Conservation (phyloP, 2,329 filamentous ascomycete genomes). For the Ophiostoma ulmi region DNA sequence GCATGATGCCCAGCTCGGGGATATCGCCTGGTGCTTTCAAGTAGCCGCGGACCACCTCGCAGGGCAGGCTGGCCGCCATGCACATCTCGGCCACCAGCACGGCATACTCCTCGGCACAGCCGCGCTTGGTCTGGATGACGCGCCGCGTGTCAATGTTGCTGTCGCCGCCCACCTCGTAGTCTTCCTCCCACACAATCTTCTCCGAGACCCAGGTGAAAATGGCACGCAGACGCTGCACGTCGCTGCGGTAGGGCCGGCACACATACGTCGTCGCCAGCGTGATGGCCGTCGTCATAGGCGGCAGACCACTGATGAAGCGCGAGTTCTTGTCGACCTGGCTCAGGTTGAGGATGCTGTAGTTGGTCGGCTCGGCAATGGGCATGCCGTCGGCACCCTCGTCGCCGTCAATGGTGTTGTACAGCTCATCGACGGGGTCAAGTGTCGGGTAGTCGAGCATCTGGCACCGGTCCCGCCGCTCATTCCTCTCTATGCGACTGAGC, state of each 20-base stretch:
- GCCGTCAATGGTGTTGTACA: conserved; percentile 78
- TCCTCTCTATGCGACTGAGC: conserved; percentile 78
- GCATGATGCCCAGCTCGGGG: conserved; percentile 72
- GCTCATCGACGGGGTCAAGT: conserved; percentile 81
- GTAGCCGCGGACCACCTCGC: conserved; percentile 82
- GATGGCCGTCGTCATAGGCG: conserved; percentile 73
- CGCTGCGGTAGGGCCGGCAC: conserved; percentile 88
- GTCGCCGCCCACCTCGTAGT: conserved; percentile 63
- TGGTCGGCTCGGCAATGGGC: conserved; percentile 73
- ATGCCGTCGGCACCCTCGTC: conserved; percentile 84
- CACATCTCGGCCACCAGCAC: conserved; percentile 91
- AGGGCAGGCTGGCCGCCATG: conserved; percentile 76
- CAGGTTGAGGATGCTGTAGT: conserved; percentile 76
- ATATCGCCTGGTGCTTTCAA: conserved; percentile 85
- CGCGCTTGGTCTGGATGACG: conserved; percentile 78
- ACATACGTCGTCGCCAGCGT: conserved; percentile 86
- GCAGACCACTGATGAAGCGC: conserved; percentile 78
- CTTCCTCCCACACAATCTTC: conserved; percentile 91
- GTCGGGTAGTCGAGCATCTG: conserved; percentile 91
- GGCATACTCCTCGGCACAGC: conserved; percentile 84
- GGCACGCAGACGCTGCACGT: conserved; percentile 84
- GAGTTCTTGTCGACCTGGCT: conserved; percentile 92
- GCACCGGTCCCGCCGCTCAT: conserved; percentile 80
- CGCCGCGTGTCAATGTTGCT: conserved; percentile 64
- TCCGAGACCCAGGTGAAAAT: conserved; percentile 99